Evolutionary conservation across 2,329 filamentous ascomycete species (phyloP), one percentile per base, ranked within the genome.

Genomic region (Lecanosticta acicola): DNA sequence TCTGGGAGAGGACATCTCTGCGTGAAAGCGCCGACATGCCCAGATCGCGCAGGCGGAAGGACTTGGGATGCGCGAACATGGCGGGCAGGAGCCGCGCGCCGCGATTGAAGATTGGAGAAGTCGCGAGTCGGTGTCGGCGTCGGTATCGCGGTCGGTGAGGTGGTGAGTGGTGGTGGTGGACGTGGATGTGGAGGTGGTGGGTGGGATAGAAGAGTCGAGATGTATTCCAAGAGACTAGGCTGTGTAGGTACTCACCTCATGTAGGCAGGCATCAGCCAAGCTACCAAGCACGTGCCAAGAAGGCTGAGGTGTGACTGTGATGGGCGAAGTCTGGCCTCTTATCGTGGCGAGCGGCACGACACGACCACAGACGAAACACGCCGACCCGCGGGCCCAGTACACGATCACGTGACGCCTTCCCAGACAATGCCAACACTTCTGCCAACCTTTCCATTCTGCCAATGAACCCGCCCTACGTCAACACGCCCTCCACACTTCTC

Each of bases 1-100:
- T 40, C 14, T 55, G 46, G 32, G 51, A 41, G 3, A 46, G 13
- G 39, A 45, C 32, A 33, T 35, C 48, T 61, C 63, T 37, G 57
- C 55, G 55, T 65, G 67, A 55, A 61, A 59, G 63, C 56, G 60
- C 66, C 65, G 59, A 65, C 64, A 61, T 70, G 67, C 56, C 53
- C 24, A 62, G 48, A 41, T 59, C 49, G 43, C 63, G 56, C 37
- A 65, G 43, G 36, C 63, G 62, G 51, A 76, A 71, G 35, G 75
- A 75, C 26, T 68, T 70, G 32, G 74, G 75, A 11, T 63, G 53
- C 26, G 68, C 70, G 60, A 78, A 72, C 38, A 46, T 29, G 5
- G 24, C 24, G 24, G 24, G 24, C 24, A 29, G 11, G 24, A 29
- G 24, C 24, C 7, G 24, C 24, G 24, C 11, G 24, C 24, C 24